Evolutionary conservation across 140 eudicot species (phyloP).

Genomic region (Anethum foeniculum): DNA sequence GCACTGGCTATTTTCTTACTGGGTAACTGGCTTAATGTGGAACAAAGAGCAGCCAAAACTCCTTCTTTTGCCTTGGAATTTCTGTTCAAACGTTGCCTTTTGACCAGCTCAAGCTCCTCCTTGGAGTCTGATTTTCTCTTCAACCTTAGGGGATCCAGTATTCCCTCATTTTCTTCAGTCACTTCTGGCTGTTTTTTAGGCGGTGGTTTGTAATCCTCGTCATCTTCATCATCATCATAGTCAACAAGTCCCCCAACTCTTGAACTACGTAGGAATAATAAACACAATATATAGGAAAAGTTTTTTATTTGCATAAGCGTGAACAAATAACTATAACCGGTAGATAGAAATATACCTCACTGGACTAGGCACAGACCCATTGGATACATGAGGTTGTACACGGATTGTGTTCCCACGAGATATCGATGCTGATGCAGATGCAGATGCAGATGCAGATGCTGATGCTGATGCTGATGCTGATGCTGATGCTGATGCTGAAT

Average conservation of each 20-base stretch:
- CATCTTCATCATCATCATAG: conserved; percentile 92
- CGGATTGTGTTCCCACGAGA: conserved; percentile 34
- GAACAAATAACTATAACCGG: background rate
- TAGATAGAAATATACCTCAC: conserved; percentile 34
- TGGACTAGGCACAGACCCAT: conserved; percentile 54
- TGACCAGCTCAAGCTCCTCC: conserved; percentile 50
- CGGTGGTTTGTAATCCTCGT: conserved; percentile 73
- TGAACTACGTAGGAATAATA: conserved; percentile 8
- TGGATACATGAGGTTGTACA: conserved; percentile 44
- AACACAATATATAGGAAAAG: background rate
- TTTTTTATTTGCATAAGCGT: background rate
- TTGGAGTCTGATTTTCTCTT: conserved; percentile 61
- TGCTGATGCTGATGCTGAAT: conserved; percentile 64
- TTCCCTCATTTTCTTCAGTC: conserved; percentile 56
- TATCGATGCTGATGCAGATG: conserved; percentile 55
- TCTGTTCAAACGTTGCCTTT: conserved; percentile 45
- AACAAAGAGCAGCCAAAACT: conserved; percentile 66
- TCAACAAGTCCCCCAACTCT: conserved; percentile 85
- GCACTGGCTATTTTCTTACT: conserved; percentile 31
- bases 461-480: conserved; percentile 71
- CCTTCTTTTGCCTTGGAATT: conserved; percentile 52
- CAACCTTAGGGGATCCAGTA: conserved; percentile 36
- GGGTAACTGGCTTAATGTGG: conserved; percentile 60
- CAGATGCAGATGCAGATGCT: conserved; percentile 53
- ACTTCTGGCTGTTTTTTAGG: conserved; percentile 45